These are phyloP conservation scores for Echria macrotheca DNA, from an alignment of 495 filamentous ascomycete species.

Conservation along the genomic window DNA sequence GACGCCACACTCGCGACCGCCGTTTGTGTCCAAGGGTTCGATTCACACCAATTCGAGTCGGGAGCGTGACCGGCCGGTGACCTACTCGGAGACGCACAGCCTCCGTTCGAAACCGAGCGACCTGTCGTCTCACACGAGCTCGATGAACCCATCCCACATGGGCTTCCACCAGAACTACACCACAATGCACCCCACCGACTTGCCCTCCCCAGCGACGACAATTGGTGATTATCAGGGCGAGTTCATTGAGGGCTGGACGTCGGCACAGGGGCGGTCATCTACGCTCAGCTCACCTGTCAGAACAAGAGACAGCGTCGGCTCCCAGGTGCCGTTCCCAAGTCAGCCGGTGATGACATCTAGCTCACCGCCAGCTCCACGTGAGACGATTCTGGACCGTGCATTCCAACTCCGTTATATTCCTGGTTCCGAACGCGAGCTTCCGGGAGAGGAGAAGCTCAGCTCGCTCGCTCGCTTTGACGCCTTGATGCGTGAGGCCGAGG, in stretches of 20 bases:
- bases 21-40: slow-evolving; percentile 32
- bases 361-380: slow-evolving; percentile 42
- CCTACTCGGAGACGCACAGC: slow-evolving; percentile 45
- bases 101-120: slow-evolving; percentile 50
- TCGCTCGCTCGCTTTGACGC: slow-evolving; percentile 55
- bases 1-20: slow-evolving; percentile 21
- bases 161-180: slow-evolving; percentile 37
- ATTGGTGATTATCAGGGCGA: slow-evolving; percentile 48
- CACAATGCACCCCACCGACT: slow-evolving; percentile 39
- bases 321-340: slow-evolving; percentile 28
- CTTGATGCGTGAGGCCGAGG: slow-evolving; percentile 50
- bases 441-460: slow-evolving; percentile 50
- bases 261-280: slow-evolving; percentile 50
- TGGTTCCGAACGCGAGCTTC: slow-evolving; percentile 38
- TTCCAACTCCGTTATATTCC: slow-evolving; percentile 54
- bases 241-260: slow-evolving; percentile 54
- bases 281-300: slow-evolving; percentile 43
- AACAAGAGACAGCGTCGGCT: slow-evolving; percentile 40
- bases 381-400: slow-evolving; percentile 56
- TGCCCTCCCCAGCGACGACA: slow-evolving; percentile 47
- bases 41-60: slow-evolving; percentile 30
- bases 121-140: slow-evolving; percentile 48
- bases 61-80: slow-evolving; percentile 39
- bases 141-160: slow-evolving; percentile 35
- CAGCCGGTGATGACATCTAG: slow-evolving; percentile 30